A percentile compares a stretch with the other conserved stretches of the same genome.
Evolutionary conservation across 164 flowering plant genomes (phyloP).

Genomic region (Cinnamomum micranthum): DNA sequence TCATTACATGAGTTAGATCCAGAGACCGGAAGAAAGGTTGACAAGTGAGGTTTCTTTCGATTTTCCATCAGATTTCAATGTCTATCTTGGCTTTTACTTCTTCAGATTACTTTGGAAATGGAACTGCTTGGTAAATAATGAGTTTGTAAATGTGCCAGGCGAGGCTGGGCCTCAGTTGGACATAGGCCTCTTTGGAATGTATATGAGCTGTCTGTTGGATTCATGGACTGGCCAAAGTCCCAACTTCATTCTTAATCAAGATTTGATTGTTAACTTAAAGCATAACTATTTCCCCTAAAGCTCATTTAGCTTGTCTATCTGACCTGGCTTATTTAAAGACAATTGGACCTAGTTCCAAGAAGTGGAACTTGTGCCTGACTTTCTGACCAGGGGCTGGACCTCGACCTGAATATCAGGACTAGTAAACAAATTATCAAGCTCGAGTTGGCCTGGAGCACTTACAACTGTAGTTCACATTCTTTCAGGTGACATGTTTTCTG

Average conservation of each 20-base stretch:
- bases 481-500: constrained; percentile 9
- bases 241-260: too few relatives aligned
- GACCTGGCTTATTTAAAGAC: too few relatives aligned
- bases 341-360: too few relatives aligned
- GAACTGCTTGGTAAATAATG: background rate
- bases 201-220: background rate
- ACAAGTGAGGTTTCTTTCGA: constrained; percentile 39
- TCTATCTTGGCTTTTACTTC: background rate
- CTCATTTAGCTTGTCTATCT: too few relatives aligned
- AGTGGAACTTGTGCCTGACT: too few relatives aligned
- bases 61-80: background rate
- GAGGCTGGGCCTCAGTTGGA: background rate
- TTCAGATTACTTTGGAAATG: too few relatives aligned
- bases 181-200: background rate
- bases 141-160: background rate
- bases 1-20: constrained; percentile 59
- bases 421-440: background rate
- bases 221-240: too few relatives aligned
- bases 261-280: too few relatives aligned
- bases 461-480: constrained; percentile 4
- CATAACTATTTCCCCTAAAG: background rate
- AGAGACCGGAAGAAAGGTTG: constrained; percentile 35
- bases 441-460: background rate
- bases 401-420: background rate
- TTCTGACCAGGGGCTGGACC: background rate